These are phyloP conservation scores for Schizonepeta tenuifolia DNA, from an alignment of 257 asterid genomes.

Conservation along the genomic window DNA sequence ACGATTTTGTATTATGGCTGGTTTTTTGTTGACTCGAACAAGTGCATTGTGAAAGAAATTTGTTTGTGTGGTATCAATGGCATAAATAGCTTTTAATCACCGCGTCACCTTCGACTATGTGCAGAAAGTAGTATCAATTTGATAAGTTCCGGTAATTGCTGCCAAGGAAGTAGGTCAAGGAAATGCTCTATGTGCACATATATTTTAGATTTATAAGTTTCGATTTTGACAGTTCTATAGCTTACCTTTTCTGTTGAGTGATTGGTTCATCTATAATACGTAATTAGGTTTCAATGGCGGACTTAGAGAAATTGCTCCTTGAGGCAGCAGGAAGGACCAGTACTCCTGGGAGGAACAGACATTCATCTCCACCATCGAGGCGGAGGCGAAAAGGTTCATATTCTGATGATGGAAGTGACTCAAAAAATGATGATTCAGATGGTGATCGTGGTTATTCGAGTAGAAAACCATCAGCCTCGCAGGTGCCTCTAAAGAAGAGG, in stretches of 20 bases:
- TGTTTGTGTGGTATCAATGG: too few species aligned
- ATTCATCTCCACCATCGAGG: constrained; percentile 72
- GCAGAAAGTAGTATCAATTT: background rate
- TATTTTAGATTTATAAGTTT: constrained; percentile 4
- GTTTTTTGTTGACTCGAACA: background rate
- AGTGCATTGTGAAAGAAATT: background rate
- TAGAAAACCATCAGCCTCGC: constrained; percentile 78
- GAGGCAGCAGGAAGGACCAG: constrained; percentile 94
- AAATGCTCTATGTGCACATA: constrained; percentile 5
- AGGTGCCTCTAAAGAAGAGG: constrained; percentile 93
- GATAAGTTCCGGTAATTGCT: constrained; percentile 17
- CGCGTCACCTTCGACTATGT: background rate
- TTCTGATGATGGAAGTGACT: constrained; percentile 87
- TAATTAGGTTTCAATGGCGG: constrained; percentile 58
- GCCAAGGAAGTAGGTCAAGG: background rate
- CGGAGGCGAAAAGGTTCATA: constrained; percentile 62
- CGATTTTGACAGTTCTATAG: background rate
- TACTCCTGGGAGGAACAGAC: constrained; percentile 64
- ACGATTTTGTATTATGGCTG: background rate
- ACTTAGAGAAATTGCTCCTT: constrained; percentile 80
- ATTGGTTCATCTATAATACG: constrained; percentile 27
- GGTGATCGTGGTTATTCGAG: constrained; percentile 75
- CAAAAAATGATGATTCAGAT: constrained; percentile 82
- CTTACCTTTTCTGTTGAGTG: constrained; percentile 20
- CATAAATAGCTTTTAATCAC: background rate